Evolutionary conservation across 164 flowering plant genomes (phyloP), one percentile per base, ranked within the genome.

Genomic region (Macadamia integrifolia): DNA sequence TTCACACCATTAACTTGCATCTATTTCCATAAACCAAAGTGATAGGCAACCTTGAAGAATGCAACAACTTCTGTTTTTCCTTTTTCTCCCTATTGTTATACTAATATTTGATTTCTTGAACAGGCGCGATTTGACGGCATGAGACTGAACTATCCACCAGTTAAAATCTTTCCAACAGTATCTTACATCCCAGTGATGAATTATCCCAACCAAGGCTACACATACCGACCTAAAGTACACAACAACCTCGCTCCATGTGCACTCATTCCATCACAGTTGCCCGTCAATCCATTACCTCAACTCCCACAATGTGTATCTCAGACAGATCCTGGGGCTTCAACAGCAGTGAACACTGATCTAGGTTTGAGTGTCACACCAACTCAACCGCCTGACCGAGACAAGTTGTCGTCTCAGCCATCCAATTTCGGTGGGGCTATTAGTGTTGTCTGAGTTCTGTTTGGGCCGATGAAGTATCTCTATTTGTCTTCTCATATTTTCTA

Each of bases 331-430:
- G 55, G 48, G 40, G 7, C 35, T 23, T 30, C 69, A 9, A 14
- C 61, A 1, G 6, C 53, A 18, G 72, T 35, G 7, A 69, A 28
- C 60, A 40, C 55, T 55, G 66, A 69, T 55, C 32, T 62, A 66
- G 72, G 62, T 66, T 65, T 69, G 58, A 62, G 61, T 14, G 62
- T 55, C 42, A 61, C 61, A 6, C 66, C 61, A 1, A 61, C 66
- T 52, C 66, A 23, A 35, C 40, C 52, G 1, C 66, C 50, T 23
- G 40, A 56, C 42, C 17, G 40, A 10, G 32, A 48, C 50, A 48
- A 62, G 11, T 42, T 69, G 15, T 53, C 66, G 3, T 62, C 72
- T 52, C 50, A 40, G 50, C 3, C 49, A 46, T 23, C 60, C 50
- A 62, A 55, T 57, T 13, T 13, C 8, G 32, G 32, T 18, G 72